These are phyloP conservation scores for Priceomyces fermenticarens DNA, from an alignment of 805 yeast genomes.

Conservation along the genomic window DNA sequence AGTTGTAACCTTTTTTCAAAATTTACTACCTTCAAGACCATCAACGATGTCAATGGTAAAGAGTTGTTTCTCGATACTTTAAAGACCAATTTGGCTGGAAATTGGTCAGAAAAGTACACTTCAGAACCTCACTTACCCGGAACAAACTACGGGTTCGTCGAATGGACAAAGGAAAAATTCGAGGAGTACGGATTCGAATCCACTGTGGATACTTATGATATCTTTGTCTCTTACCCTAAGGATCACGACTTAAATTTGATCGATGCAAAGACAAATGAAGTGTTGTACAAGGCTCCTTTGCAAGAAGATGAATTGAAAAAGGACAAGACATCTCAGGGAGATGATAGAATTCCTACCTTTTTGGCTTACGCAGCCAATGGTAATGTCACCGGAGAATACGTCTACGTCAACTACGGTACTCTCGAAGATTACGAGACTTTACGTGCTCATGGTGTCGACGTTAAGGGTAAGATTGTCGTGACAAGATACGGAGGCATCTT, in stretches of 20 bases:
- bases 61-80: conserved; percentile 22
- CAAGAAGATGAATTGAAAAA: conserved; percentile 46
- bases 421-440: conserved; percentile 50
- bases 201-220: conserved; percentile 51
- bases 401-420: conserved; percentile 62
- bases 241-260: conserved; percentile 40
- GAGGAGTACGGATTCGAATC: conserved; percentile 51
- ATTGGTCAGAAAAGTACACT: conserved; percentile 42
- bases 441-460: conserved; percentile 35
- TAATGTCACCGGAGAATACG: conserved; percentile 50
- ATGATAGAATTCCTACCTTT: conserved; percentile 46
- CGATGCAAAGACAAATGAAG: conserved; percentile 26
- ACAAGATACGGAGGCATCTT: conserved; percentile 51
- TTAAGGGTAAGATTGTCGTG: conserved; percentile 57
- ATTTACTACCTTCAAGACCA: no score
- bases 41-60: conserved; percentile 1
- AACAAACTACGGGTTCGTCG: conserved; percentile 39
- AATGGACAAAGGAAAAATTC: conserved; percentile 51
- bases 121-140: conserved; percentile 46
- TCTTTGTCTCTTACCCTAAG: conserved; percentile 52
- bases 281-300: conserved; percentile 47
- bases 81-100: conserved; percentile 35
- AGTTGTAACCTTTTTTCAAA: no score
- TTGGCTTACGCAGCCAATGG: conserved; percentile 68
- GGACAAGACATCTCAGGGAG: conserved; percentile 37